phyloP scores from a whole-genome alignment of 768 basidiomycete species.

The Tylopilus subfusipes region DNA sequence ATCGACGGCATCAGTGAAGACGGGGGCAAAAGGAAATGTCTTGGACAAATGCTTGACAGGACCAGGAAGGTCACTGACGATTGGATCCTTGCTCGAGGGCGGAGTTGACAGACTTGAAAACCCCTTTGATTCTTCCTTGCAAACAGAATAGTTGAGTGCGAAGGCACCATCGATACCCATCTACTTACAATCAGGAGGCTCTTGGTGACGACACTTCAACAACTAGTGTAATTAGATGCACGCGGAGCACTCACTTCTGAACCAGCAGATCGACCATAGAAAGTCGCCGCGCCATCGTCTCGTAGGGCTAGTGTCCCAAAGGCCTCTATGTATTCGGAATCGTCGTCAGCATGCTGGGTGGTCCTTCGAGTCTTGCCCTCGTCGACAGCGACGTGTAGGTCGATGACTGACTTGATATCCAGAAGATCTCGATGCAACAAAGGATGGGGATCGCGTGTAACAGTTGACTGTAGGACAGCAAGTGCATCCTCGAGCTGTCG shows the following conservation, averaged over 20 bases:
- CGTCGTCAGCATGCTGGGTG: conserved; percentile 33
- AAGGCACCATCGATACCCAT: background rate
- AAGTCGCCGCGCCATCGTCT: conserved; percentile 67
- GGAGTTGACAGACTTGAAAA: background rate
- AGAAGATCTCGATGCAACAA: conserved; percentile 57
- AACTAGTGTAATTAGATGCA: conserved; percentile 22
- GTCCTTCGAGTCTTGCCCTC: conserved; percentile 31
- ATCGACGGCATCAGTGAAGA: conserved; percentile 35
- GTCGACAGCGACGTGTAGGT: conserved; percentile 57
- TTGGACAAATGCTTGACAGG: conserved; percentile 29
- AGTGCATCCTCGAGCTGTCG: conserved; percentile 70
- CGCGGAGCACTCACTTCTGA: conserved; percentile 52
- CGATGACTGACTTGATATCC: conserved; percentile 65
- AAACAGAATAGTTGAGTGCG: background rate
- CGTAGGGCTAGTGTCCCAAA: conserved; percentile 69
- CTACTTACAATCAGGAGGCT: conserved; percentile 54
- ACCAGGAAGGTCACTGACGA: conserved; percentile 20
- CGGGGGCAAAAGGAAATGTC: conserved; percentile 49
- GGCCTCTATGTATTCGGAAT: conserved; percentile 57
- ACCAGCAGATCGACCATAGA: conserved; percentile 70
- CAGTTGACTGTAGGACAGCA: conserved; percentile 46
- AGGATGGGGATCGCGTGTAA: conserved; percentile 51
- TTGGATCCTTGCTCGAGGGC: background rate
- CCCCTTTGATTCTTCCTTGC: conserved; percentile 24
- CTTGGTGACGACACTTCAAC: conserved; percentile 27